Base-by-base conservation (phyloP, 2,329 filamentous ascomycete genomes). In the Fusarium sp. region DNA sequence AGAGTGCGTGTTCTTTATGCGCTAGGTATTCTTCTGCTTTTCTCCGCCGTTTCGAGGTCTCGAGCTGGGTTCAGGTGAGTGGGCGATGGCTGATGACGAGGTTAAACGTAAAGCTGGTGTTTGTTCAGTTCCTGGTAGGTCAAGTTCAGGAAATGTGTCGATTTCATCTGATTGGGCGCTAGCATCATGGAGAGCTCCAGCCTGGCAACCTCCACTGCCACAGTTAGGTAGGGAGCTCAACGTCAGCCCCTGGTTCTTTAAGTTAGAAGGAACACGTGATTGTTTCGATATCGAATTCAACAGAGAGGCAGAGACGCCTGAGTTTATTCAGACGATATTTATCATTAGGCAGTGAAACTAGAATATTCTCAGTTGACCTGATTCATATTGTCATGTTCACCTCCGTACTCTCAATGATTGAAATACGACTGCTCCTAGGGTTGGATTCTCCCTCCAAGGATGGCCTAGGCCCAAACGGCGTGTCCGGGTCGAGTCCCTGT, bases 131-230 rank as follows among this genome's bases (percentile, higher is more conserved):
- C 73, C 68, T 63, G 73, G 77, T 80, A 54, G 56, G 56, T 36
- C 52, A 39, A 68, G 66, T 68, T 68, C 62, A 78, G 79, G 79
- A 79, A 78, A 81, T 80, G 80, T 82, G 80, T 81, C 79, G 79
- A 71, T 79, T 81, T 72, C 45, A 39, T 73, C 64, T 74, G 66
- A 75, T 78, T 78, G 76, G 77, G 68, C 62, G 70, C 72, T 70
- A 71, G 65, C 73, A 77, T 79, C 76, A 79, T 78, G 60, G 55
- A 61, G 55, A 70, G 51, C 73, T 74, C 62, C 66, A 64, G 57
- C 47, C 55, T 55, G 34, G 61, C 48, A 57, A 56, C 44, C 41
- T 28, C 51, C 51, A 55, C 51, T 55, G 51, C 34, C 51, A 55
- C 24, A 65, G 34, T 51, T 32, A 48, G 38, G 30, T 32, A 48